These are phyloP conservation scores for Maudiozyma serrabonitensis DNA, from an alignment of 805 yeast species.

Conservation along the genomic window DNA sequence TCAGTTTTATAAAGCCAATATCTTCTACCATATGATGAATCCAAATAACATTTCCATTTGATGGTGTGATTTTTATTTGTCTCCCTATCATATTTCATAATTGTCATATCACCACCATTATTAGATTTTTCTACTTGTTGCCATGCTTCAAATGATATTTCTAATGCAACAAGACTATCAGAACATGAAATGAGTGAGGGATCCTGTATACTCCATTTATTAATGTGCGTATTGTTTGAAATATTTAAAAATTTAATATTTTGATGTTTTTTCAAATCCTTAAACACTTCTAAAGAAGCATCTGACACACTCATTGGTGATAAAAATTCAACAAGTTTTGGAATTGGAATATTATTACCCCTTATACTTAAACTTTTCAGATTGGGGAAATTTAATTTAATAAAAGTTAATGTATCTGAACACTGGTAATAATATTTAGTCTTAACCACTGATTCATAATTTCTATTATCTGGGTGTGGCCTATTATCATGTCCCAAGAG, in stretches of 20 bases:
- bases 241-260: conserved; percentile 53
- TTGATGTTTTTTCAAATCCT: conserved; percentile 16
- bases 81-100: conserved; percentile 13
- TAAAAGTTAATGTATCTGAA: conserved; percentile 29
- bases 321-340: conserved; percentile 28
- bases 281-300: conserved; percentile 3
- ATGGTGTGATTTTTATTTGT: conserved; percentile 11
- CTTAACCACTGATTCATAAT: conserved; percentile 7
- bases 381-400: conserved; percentile 32
- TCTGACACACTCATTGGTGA: conserved; percentile 20
- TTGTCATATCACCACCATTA: conserved; percentile 18
- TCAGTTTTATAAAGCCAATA: conserved; percentile 63
- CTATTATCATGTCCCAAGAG: not conserved
- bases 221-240: conserved; percentile 50
- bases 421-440: conserved; percentile 24
- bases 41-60: conserved; percentile 29
- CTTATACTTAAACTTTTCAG: conserved; percentile 31
- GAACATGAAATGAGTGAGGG: conserved; percentile 37
- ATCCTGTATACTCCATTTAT: conserved; percentile 50
- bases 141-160: conserved; percentile 47
- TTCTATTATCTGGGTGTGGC: not conserved
- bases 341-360: conserved; percentile 28
- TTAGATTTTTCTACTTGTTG: conserved; percentile 26
- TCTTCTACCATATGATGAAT: conserved; percentile 51
- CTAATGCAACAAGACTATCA: conserved; percentile 50